These are phyloP conservation scores for Puccinia brachypodii DNA, from an alignment of 1,284 basidiomycete species.

Conservation along the genomic window DNA sequence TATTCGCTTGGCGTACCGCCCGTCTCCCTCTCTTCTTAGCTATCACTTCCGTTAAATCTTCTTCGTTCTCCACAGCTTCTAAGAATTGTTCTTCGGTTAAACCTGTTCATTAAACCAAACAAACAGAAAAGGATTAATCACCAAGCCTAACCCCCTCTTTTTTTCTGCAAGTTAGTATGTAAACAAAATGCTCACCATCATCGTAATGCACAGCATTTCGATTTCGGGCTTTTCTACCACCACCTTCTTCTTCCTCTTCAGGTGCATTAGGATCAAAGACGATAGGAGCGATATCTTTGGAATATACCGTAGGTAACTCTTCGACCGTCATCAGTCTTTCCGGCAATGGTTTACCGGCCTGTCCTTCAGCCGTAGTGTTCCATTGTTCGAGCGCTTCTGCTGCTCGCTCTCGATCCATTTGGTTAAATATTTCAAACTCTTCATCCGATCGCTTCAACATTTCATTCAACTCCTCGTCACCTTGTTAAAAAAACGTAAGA, in stretches of 20 bases:
- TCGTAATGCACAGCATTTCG: constrained; percentile 57
- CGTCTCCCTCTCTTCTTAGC: constrained; percentile 57
- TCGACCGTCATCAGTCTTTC: constrained; percentile 78
- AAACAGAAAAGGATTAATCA: neutral
- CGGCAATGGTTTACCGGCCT: constrained; percentile 71
- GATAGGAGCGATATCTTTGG: constrained; percentile 38
- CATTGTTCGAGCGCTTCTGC: constrained; percentile 70
- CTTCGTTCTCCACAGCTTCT: constrained; percentile 57
- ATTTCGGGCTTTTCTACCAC: constrained; percentile 52
- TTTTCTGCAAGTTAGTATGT: neutral
- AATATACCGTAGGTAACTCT: constrained; percentile 88
- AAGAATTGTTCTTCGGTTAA: constrained; percentile 58
- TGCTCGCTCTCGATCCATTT: constrained; percentile 81
- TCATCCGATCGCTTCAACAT: constrained; percentile 82
- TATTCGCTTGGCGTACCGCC: constrained; percentile 53
- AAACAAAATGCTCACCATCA: constrained; percentile 52
- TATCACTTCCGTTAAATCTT: constrained; percentile 56
- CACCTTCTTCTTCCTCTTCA: constrained; percentile 53
- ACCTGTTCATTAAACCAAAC: neutral
- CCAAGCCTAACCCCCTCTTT: neutral
- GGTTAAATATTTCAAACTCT: constrained; percentile 74
- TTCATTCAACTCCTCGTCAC: constrained; percentile 95
- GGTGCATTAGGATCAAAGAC: constrained; percentile 42
- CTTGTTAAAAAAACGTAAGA: constrained; percentile 67
- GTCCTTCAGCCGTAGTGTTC: constrained; percentile 67